These are phyloP conservation scores for Chaetomium strumarium DNA, from an alignment of 2,329 filamentous ascomycete species.

Conservation along the genomic window DNA sequence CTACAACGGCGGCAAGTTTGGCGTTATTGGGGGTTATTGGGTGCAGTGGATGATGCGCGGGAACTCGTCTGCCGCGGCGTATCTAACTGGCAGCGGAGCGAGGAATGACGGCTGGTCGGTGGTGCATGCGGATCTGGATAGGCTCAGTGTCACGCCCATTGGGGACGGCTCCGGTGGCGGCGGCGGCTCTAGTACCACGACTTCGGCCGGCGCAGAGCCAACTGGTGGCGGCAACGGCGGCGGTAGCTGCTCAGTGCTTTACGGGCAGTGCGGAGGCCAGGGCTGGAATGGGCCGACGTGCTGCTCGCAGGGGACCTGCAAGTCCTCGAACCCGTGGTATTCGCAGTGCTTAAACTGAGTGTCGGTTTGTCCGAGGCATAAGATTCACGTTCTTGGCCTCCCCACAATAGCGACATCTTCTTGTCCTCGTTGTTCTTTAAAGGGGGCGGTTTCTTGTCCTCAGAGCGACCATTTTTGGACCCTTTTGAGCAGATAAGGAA, in stretches of 20 bases:
- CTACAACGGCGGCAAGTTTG: constrained; percentile 19
- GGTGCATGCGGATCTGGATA: constrained; percentile 11
- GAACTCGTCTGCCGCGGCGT: constrained; percentile 11
- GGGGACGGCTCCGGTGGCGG: neutral
- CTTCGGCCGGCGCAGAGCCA: too few relatives aligned
- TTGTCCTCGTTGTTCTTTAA: too few relatives aligned
- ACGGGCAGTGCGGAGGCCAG: neutral
- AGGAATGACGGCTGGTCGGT: constrained; percentile 17
- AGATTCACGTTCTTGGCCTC: too few relatives aligned
- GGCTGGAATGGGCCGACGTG: constrained; percentile 28
- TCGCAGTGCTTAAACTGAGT: neutral
- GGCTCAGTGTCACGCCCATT: constrained; percentile 9
- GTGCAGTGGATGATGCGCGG: constrained; percentile 19
- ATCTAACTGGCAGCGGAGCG: constrained; percentile 13
- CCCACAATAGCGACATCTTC: too few relatives aligned
- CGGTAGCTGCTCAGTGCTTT: constrained; percentile 16
- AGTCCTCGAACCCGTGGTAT: neutral
- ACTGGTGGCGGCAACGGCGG: neutral
- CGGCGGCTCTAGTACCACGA: too few relatives aligned
- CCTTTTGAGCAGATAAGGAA: too few relatives aligned
- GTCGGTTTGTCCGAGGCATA: too few relatives aligned
- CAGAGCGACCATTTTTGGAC: too few relatives aligned
- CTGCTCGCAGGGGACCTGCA: neutral
- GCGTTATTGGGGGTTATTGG: constrained; percentile 12
- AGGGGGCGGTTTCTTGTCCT: too few relatives aligned